phyloP scores from a whole-genome alignment of 768 basidiomycete species.

The Infundibulicybe gibba region DNA sequence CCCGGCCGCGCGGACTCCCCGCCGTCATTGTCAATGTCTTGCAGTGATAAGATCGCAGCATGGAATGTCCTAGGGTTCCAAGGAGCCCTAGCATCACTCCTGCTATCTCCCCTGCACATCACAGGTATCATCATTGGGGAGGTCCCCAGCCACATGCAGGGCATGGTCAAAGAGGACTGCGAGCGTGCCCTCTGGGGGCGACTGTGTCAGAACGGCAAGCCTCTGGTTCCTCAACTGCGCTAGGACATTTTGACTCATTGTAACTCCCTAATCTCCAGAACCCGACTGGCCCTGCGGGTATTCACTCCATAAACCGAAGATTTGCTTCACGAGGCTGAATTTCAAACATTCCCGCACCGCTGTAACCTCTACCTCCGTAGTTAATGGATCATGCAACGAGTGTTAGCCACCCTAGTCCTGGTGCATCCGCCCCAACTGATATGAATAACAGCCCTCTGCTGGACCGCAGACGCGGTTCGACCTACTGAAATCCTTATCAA shows the following conservation, averaged over 20 bases:
- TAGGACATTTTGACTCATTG: no score
- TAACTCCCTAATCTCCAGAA: not conserved
- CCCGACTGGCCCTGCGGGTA: constrained; percentile 49
- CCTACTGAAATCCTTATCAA: constrained; percentile 68
- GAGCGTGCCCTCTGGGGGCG: constrained; percentile 63
- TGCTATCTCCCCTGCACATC: constrained; percentile 64
- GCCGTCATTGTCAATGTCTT: constrained; percentile 83
- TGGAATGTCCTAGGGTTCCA: constrained; percentile 88
- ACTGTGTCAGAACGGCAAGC: constrained; percentile 22
- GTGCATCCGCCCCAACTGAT: not conserved
- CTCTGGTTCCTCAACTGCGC: no score
- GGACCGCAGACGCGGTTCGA: constrained; percentile 48
- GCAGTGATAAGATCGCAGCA: constrained; percentile 89
- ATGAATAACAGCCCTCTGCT: constrained; percentile 61
- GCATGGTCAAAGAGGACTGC: constrained; percentile 54
- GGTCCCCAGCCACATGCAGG: constrained; percentile 38
- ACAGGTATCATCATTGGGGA: constrained; percentile 69
- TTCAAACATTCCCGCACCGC: constrained; percentile 57
- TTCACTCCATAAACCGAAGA: constrained; percentile 39
- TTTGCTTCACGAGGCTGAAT: constrained; percentile 55
- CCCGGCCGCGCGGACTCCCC: constrained; percentile 90
- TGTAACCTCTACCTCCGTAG: constrained; percentile 19
- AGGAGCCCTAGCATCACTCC: constrained; percentile 65
- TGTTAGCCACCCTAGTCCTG: constrained; percentile 26
- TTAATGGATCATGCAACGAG: constrained; percentile 61